Percentiles rank a stretch among this genome's conserved stretches.
Evolutionary conservation across 2,329 filamentous ascomycete genomes (phyloP).

Genomic region (Beauveria sp.): DNA sequence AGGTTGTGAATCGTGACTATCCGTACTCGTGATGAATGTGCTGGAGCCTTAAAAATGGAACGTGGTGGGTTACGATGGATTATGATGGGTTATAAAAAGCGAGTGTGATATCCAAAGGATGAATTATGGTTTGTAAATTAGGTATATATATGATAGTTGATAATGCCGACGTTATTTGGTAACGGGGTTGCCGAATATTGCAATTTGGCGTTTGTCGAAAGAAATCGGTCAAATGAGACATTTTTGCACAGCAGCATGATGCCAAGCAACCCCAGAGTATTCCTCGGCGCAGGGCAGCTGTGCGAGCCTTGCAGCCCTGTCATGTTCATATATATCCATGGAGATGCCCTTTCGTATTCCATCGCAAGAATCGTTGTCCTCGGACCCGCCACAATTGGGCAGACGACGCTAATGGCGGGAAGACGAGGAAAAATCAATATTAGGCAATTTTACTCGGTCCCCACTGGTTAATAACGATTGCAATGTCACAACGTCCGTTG

Average conservation of each 20-base stretch:
- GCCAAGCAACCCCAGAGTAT: not conserved
- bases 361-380: too few relatives aligned
- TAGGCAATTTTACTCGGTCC: constrained; percentile 5
- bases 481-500: too few relatives aligned
- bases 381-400: not conserved
- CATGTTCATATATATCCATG: not conserved
- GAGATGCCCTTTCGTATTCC: not conserved
- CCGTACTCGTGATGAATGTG: too few relatives aligned
- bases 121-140: not conserved
- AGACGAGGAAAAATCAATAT: not conserved
- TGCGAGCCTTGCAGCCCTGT: not conserved
- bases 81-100: not conserved
- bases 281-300: too few relatives aligned
- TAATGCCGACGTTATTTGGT: not conserved
- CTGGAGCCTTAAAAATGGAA: not conserved
- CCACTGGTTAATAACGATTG: constrained; percentile 1
- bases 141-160: too few relatives aligned
- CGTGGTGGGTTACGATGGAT: not conserved
- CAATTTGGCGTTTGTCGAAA: not conserved
- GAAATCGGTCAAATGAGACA: not conserved
- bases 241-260: not conserved
- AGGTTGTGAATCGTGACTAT: too few relatives aligned
- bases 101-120: not conserved
- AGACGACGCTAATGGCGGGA: not conserved
- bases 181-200: not conserved